Percentiles rank a stretch among this genome's conserved stretches.
These are phyloP conservation scores for Aureobasidium sp. DNA, from an alignment of 2,329 filamentous ascomycete species.

Conservation along the genomic window DNA sequence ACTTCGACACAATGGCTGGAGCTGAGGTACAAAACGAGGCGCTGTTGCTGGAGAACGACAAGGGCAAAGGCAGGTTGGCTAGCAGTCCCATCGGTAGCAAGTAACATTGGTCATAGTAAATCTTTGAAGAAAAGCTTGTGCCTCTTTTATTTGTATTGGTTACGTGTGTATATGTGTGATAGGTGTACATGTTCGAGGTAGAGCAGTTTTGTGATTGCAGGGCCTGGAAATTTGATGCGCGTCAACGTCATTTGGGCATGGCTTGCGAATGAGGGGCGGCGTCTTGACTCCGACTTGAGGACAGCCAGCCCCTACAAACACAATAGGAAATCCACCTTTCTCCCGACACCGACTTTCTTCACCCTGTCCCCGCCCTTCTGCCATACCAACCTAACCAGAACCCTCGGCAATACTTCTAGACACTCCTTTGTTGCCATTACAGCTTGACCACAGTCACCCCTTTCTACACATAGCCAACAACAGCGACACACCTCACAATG, in stretches of 20 bases:
- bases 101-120: constrained; percentile 8
- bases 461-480: background rate
- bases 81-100: constrained; percentile 12
- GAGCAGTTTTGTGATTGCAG: background rate
- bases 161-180: background rate
- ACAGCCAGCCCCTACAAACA: constrained; percentile 7
- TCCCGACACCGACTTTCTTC: background rate
- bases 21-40: constrained; percentile 3
- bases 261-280: background rate
- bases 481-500: constrained; percentile 10
- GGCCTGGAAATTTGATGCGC: background rate
- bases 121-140: constrained; percentile 4
- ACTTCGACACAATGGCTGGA: constrained; percentile 11
- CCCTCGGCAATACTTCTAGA: background rate
- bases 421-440: constrained; percentile 1
- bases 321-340: background rate
- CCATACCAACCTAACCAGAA: background rate
- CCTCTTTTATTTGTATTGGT: background rate
- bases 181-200: background rate
- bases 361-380: background rate
- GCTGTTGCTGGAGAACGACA: constrained; percentile 10
- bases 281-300: background rate
- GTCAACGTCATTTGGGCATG: background rate
- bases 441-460: background rate
- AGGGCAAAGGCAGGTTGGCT: constrained; percentile 12